Base-by-base conservation (phyloP, 176 grass and related monocot genomes). In the Canna indica region DNA sequence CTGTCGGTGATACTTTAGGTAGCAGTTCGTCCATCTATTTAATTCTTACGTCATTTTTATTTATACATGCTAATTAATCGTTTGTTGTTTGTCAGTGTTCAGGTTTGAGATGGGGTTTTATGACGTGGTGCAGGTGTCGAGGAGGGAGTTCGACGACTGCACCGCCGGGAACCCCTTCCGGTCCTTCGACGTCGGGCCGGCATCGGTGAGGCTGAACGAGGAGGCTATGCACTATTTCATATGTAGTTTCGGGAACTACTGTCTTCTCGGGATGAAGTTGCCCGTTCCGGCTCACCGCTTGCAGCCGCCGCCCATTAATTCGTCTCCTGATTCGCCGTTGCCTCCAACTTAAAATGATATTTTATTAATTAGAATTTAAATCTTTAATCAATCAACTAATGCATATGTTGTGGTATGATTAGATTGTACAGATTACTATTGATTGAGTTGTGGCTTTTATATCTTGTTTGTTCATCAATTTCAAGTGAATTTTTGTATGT, bases 31-130 rank as follows among this genome's bases (percentile, higher is more conserved):
- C 39, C 26, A 24, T 28, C 24, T 27, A 18, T 45, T 14, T 3
- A 11, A 31, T 75, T 52, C 20, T 69, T 64, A 20, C 26, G 8
- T 28, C 47, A 7, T 29, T 15, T 35, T 4, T n/a, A 4, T 25
- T 20, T 58, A 5, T 5, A 38, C 1, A 65, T 8, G 25, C n/a
- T 0, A 26, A 7, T 50, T 3, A 22, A 7, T 3, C 15, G 50
- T 42, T 47, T 31, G 36, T 7, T 42, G 36, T 32, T 41, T 30
- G 27, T 10, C 70, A 84, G 81, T 76, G 1, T 91, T 87, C 72
- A 77, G 73, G 79, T 87, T 91, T 69, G 76, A 81, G 64, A 47
- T 33, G 18, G 84, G 88, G 36, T 74, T 87, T 61, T 91, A 82
- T 81, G 72, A 87, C 41, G 84, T 84, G 63, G 73, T 80, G 57